Conservation (phyloP, 768 basidiomycete genomes). For the Phylloporus rhodoxanthus region DNA sequence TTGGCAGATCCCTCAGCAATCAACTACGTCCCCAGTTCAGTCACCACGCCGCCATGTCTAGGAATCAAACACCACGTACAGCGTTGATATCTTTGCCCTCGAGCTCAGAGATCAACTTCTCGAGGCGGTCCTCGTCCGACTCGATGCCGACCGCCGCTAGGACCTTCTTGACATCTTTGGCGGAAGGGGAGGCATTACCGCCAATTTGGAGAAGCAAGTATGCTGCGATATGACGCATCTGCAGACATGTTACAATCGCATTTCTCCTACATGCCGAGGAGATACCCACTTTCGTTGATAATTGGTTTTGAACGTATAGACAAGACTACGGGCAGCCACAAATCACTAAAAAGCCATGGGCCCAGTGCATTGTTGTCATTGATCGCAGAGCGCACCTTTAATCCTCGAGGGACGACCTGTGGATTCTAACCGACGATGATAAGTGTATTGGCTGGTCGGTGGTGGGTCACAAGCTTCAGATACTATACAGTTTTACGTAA, state of each 20-base stretch:
- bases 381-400: constrained; percentile 46
- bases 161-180: constrained; percentile 82
- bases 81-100: constrained; percentile 82
- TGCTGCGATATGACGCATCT: constrained; percentile 93
- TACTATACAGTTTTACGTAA: constrained; percentile 64
- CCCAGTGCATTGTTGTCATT: neutral
- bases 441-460: constrained; percentile 11
- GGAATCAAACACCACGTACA: constrained; percentile 37
- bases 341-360: constrained; percentile 56
- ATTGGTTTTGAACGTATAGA: constrained; percentile 26
- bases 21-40: constrained; percentile 42
- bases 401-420: constrained; percentile 91
- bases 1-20: constrained; percentile 91
- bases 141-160: constrained; percentile 84
- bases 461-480: constrained; percentile 7
- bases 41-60: neutral
- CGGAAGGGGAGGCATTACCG: constrained; percentile 84
- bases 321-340: constrained; percentile 74
- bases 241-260: constrained; percentile 1
- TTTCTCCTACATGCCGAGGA: neutral
- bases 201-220: constrained; percentile 96
- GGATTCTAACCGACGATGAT: constrained; percentile 77
- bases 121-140: constrained; percentile 74
- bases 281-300: constrained; percentile 40
- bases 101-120: constrained; percentile 84